Evolutionary conservation across 768 basidiomycete species (phyloP), one percentile per base, ranked within the genome.

Genomic region (Pisolithus microcarpus): DNA sequence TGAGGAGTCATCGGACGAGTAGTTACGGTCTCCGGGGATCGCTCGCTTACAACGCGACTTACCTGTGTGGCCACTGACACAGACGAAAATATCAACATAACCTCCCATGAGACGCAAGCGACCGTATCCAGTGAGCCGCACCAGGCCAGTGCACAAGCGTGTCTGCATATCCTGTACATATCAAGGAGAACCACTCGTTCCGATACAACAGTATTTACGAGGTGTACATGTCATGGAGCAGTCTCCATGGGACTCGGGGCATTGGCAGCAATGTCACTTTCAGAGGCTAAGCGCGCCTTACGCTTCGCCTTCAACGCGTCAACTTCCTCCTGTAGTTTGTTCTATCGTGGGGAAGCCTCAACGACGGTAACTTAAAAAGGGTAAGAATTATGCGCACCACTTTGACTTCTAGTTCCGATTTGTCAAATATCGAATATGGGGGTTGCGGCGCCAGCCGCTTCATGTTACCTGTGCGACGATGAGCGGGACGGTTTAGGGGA

Each of bases 391-490:
- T 16, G 72, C 80, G 36, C 52, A 81, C 85, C 50, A 72, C 65
- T 63, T 82, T 81, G 31, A 69, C 69, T 48, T 83, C 79, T 5
- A 87, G 59, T 5, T 84, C 80, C 8, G 68, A 52, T 55, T 76
- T 71, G 59, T 81, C 69, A 62, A 87, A 87, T 47, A 80, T 76
- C 5, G 81, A 79, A 57, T 78, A 85, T 5, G 84, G 75, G 1
- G 72, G 60, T 1, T 71, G 66, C 9, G 64, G 69, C 1, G 70
- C 61, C 2, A 70, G 63, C 16, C 67, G 55, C 18, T 73, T 64
- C 60, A 75, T 76, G 53, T 78, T 71, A 21, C 75, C 80, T 80
- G 40, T 13, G 23, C 26, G 40, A 10, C 0, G 11, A 26, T 51
- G 13, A 54, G 50, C 39, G 16, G 3, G n/a, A 4, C n/a, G 34